These are phyloP conservation scores for Tylopilus sp. DNA, from an alignment of 768 basidiomycete species.

Conservation along the genomic window DNA sequence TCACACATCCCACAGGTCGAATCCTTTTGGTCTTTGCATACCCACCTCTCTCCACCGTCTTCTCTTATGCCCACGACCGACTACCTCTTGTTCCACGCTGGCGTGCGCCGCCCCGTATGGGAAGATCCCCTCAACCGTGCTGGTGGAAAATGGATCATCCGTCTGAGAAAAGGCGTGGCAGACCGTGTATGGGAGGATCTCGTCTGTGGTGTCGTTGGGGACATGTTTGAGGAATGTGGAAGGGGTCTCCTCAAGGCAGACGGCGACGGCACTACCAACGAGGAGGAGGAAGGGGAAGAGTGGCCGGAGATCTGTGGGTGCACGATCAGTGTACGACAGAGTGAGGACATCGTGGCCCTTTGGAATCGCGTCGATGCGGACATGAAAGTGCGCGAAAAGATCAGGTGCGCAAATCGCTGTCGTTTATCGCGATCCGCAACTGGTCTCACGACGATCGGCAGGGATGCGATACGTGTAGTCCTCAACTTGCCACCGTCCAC, in stretches of 20 bases:
- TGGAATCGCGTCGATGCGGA: conserved; percentile 90
- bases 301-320: conserved; percentile 91
- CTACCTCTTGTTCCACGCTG: conserved; percentile 86
- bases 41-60: conserved; percentile 85
- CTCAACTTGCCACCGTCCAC: conserved; percentile 75
- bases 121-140: conserved; percentile 86
- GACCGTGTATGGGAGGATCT: conserved; percentile 92
- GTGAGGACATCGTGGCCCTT: conserved; percentile 89
- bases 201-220: conserved; percentile 82
- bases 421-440: conserved; percentile 28
- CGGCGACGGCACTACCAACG: conserved; percentile 35
- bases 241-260: conserved; percentile 27
- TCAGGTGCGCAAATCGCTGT: conserved; percentile 54
- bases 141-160: conserved; percentile 95
- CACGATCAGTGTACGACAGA: conserved; percentile 89
- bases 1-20: conserved; percentile 58
- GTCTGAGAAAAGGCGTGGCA: conserved; percentile 85
- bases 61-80: conserved; percentile 86
- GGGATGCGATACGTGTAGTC: conserved; percentile 76
- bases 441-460: conserved; percentile 28
- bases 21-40: conserved; percentile 94
- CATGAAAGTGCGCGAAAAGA: conserved; percentile 69
- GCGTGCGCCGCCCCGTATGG: conserved; percentile 89
- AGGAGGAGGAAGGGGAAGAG: conserved; percentile 38
- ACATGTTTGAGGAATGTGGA: conserved; percentile 76